Evolutionary conservation across 805 yeast species (phyloP).

Genomic region (Clavispora carvajalis): DNA sequence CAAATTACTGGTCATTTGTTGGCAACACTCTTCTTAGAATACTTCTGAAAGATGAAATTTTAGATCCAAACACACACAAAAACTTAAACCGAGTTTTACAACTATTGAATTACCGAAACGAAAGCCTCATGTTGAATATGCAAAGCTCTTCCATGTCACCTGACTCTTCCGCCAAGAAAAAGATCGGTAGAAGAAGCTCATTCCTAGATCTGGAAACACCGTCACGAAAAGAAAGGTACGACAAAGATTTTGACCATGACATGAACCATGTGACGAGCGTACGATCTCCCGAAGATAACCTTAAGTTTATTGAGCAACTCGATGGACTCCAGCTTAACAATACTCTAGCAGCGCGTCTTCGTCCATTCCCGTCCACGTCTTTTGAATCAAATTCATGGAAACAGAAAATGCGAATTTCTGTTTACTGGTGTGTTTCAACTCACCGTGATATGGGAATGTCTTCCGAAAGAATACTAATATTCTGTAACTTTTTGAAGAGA

Average conservation of each 20-base stretch:
- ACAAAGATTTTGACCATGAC: neutral
- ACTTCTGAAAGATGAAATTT: constrained; percentile 16
- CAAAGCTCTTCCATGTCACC: constrained; percentile 4
- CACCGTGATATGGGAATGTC: constrained; percentile 28
- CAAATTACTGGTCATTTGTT: constrained; percentile 55
- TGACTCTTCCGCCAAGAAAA: neutral
- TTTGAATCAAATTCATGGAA: constrained; percentile 25
- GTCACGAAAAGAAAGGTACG: neutral
- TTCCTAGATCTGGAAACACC: neutral
- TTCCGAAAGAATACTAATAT: constrained; percentile 27
- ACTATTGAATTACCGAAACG: constrained; percentile 61
- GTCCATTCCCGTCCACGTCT: constrained; percentile 14
- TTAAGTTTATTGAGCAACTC: constrained; percentile 30
- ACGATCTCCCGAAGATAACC: constrained; percentile 22
- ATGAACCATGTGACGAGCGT: constrained; percentile 18
- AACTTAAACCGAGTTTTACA: constrained; percentile 45
- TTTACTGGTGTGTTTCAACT: constrained; percentile 38
- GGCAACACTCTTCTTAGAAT: constrained; percentile 44
- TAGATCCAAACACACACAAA: constrained; percentile 17
- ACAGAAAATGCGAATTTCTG: constrained; percentile 26
- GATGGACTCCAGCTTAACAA: constrained; percentile 29
- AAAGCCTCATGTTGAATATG: constrained; percentile 58
- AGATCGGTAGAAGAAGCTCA: neutral
- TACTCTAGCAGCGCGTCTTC: constrained; percentile 24
- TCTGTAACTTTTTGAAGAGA: constrained; percentile 43